Conservation (phyloP, 2,329 filamentous ascomycete species). For the Monosporascus sp. region DNA sequence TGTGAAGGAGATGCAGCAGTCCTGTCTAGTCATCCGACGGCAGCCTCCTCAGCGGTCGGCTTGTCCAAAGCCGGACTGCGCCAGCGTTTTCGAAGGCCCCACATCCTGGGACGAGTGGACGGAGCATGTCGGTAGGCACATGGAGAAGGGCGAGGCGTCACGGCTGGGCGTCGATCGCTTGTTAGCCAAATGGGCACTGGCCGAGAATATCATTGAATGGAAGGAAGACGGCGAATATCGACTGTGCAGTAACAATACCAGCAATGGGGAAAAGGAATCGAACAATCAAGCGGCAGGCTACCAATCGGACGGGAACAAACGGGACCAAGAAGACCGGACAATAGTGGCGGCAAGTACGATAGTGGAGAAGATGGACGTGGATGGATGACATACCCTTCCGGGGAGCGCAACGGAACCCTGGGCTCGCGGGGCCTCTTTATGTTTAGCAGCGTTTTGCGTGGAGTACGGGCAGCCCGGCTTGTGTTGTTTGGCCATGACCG, state of each 20-base stretch:
- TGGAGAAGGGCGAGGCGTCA: conserved; percentile 66
- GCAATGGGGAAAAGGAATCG: conserved; percentile 21
- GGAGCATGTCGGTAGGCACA: conserved; percentile 85
- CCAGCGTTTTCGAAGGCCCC: conserved; percentile 62
- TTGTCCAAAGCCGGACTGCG: conserved; percentile 68
- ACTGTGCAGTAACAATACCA: conserved; percentile 40
- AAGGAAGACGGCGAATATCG: conserved; percentile 52
- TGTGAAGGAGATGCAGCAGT: conserved; percentile 64
- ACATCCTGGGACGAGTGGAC: conserved; percentile 86
- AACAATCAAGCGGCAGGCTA: conserved; percentile 19
- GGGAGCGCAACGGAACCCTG: too few relatives aligned
- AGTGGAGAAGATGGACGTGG: conserved; percentile 30
- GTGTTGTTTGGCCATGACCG: too few relatives aligned
- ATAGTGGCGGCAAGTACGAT: conserved; percentile 30
- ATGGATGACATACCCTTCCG: conserved; percentile 17
- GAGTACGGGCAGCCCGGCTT: too few relatives aligned
- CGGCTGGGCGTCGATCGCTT: conserved; percentile 52
- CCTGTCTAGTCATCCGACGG: conserved; percentile 68
- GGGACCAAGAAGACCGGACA: conserved; percentile 26
- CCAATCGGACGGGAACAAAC: conserved; percentile 25
- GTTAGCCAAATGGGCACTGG: conserved; percentile 57
- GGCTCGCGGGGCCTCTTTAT: too few relatives aligned
- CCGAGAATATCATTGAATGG: conserved; percentile 58
- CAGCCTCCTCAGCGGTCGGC: conserved; percentile 65
- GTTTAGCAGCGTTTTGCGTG: too few relatives aligned